These are phyloP conservation scores for Hemileccinum impolitum DNA, from an alignment of 768 basidiomycete genomes.

Conservation along the genomic window DNA sequence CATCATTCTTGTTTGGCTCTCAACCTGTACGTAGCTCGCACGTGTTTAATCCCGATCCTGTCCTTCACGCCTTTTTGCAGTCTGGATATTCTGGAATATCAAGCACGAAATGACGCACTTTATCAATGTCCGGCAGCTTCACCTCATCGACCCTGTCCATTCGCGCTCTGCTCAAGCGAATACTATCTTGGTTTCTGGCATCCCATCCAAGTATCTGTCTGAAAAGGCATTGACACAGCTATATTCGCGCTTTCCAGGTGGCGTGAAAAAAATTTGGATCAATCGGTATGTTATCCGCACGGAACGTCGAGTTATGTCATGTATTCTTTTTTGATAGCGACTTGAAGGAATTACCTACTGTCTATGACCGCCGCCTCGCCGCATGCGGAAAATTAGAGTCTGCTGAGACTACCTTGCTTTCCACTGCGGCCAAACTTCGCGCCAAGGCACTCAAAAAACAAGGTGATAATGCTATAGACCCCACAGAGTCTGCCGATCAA, in stretches of 20 bases:
- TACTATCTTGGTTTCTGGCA: slow-evolving; percentile 87
- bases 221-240: slow-evolving; percentile 62
- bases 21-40: slow-evolving; percentile 58
- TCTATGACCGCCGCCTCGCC: slow-evolving; percentile 70
- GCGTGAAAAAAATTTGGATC: slow-evolving; percentile 88
- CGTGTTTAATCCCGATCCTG: background rate
- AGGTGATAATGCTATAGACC: slow-evolving; percentile 21
- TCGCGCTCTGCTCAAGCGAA: slow-evolving; percentile 80
- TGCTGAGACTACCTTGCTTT: slow-evolving; percentile 77
- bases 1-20: slow-evolving; percentile 68
- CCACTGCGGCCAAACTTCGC: slow-evolving; percentile 71
- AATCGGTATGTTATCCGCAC: slow-evolving; percentile 53
- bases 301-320: background rate
- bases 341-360: slow-evolving; percentile 80
- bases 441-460: slow-evolving; percentile 50
- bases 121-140: slow-evolving; percentile 72
- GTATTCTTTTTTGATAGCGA: slow-evolving; percentile 42
- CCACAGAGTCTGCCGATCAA: slow-evolving; percentile 21
- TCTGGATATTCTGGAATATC: slow-evolving; percentile 85
- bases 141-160: slow-evolving; percentile 73
- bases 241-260: slow-evolving; percentile 85
- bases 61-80: slow-evolving; percentile 34
- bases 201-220: slow-evolving; percentile 75
- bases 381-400: slow-evolving; percentile 81
- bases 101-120: slow-evolving; percentile 78